Evolutionary conservation across 257 asterid species (phyloP).

Genomic region (Cruciata laevipes): DNA sequence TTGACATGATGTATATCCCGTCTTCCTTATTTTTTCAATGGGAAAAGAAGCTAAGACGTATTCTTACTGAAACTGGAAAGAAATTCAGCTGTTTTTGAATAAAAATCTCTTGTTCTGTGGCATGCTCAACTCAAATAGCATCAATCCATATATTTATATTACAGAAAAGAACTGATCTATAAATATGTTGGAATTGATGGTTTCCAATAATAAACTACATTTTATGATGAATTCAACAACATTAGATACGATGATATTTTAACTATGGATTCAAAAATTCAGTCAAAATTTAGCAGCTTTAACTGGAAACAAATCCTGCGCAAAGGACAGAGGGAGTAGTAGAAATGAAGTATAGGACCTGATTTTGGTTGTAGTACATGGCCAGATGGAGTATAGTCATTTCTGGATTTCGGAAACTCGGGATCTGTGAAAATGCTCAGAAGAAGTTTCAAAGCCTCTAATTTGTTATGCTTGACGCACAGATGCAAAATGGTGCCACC

Average conservation of each 20-base stretch:
- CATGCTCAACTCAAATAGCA: background rate
- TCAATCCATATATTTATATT: no score
- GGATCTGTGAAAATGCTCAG: constrained; percentile 14
- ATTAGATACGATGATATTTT: no score
- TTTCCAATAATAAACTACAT: no score
- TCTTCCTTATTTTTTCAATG: background rate
- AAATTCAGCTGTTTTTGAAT: background rate
- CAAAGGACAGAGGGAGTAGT: no score
- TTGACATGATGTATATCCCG: background rate
- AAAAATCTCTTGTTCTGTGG: background rate
- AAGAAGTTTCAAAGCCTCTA: constrained; percentile 28
- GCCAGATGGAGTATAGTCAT: constrained; percentile 24
- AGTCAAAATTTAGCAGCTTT: no score
- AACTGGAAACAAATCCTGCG: no score
- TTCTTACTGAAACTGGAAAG: background rate
- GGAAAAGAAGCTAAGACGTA: background rate
- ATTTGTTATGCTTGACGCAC: constrained; percentile 20
- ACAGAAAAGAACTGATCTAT: no score
- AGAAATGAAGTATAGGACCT: no score
- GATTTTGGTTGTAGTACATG: constrained; percentile 2
- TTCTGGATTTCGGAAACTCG: constrained; percentile 10
- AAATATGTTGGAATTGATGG: no score
- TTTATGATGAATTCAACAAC: no score
- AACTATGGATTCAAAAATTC: no score
- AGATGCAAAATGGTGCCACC: constrained; percentile 27